Conservation (phyloP, 305 asterid species). For the Rubia tinctorum region DNA sequence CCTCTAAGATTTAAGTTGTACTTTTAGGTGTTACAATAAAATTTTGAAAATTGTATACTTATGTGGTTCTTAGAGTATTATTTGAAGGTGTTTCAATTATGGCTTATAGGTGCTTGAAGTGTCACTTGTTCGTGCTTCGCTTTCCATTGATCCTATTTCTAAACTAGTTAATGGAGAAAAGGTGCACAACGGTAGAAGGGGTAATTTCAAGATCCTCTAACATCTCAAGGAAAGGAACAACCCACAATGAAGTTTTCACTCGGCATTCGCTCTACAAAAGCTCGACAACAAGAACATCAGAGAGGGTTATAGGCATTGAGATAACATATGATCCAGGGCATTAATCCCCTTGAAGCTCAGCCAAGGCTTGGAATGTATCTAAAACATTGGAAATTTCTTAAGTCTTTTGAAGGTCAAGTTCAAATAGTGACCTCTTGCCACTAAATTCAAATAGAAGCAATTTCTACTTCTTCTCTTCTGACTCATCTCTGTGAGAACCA, state of each 20-base stretch:
- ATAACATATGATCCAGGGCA: conserved; percentile 51
- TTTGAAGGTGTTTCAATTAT: too few relatives aligned
- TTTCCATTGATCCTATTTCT: conserved; percentile 47
- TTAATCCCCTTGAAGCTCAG: conserved; percentile 50
- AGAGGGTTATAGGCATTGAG: conserved; percentile 50
- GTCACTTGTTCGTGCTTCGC: too few relatives aligned
- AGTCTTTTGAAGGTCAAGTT: conserved; percentile 48
- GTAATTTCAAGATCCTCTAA: conserved; percentile 48
- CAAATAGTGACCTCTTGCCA: conserved; percentile 51
- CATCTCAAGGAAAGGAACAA: conserved; percentile 56
- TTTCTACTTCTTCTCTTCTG: conserved; percentile 49
- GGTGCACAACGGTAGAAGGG: conserved; percentile 59
- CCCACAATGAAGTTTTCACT: conserved; percentile 43
- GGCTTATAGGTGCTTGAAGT: too few relatives aligned
- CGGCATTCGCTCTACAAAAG: conserved; percentile 57
- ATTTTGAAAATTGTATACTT: too few relatives aligned
- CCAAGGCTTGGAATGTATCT: conserved; percentile 44
- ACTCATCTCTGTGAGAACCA: conserved; percentile 50
- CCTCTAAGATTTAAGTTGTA: too few relatives aligned
- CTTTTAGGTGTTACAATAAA: too few relatives aligned
- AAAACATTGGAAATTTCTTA: conserved; percentile 51
- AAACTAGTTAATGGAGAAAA: conserved; percentile 54
- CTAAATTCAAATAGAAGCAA: conserved; percentile 50
- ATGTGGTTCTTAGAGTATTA: too few relatives aligned
- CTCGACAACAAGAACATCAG: conserved; percentile 55